Percentiles rank a stretch among this genome's conserved stretches.
These are phyloP conservation scores for Barnettozyma vustinii DNA, from an alignment of 805 yeast genomes.

Conservation along the genomic window DNA sequence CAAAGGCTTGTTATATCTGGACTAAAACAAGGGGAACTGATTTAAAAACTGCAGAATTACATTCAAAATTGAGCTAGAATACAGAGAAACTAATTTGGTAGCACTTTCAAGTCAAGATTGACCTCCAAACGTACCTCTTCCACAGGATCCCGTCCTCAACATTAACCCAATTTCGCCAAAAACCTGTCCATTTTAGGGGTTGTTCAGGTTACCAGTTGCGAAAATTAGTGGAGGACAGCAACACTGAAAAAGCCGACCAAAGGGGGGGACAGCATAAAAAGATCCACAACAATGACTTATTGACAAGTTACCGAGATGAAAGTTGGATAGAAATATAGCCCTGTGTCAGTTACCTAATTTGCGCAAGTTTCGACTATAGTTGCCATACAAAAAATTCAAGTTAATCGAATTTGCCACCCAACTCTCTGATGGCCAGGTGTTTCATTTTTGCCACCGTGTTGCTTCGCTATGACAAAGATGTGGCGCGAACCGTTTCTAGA, in stretches of 20 bases:
- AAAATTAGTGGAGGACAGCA: neutral
- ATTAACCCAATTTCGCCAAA: neutral
- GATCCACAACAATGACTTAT: neutral
- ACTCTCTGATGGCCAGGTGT: neutral
- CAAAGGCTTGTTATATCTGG: too few relatives aligned
- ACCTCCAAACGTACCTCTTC: neutral
- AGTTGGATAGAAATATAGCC: neutral
- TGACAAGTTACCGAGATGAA: neutral
- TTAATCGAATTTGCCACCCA: neutral
- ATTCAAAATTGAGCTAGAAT: too few relatives aligned
- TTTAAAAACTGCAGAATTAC: neutral
- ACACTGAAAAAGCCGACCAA: neutral
- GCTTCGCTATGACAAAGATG: neutral
- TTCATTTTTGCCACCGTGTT: slow-evolving; percentile 3
- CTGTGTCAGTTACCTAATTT: neutral
- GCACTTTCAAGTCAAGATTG: neutral
- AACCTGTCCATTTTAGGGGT: neutral
- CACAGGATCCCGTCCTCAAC: too few relatives aligned
- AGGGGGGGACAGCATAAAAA: neutral
- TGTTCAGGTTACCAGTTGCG: slow-evolving; percentile 1
- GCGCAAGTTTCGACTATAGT: neutral
- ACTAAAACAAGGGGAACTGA: neutral
- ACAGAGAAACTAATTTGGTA: neutral
- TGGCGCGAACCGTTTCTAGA: neutral
- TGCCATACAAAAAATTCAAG: neutral